Evolutionary conservation across 352 stramenopile genomes (phyloP).

Genomic region (Globisporangium polare): DNA sequence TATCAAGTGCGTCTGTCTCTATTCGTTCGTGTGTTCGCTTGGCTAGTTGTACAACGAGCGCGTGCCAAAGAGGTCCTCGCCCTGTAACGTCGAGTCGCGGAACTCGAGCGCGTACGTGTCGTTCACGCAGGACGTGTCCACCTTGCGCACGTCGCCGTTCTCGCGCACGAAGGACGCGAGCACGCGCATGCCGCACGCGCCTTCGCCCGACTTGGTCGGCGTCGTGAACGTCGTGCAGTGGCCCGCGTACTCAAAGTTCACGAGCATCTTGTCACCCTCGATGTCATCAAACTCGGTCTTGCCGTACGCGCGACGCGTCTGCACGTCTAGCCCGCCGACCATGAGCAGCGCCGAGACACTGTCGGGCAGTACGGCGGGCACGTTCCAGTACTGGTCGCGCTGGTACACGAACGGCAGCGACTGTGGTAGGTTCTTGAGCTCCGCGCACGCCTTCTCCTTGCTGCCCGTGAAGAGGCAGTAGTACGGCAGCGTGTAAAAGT

Average conservation of each 20-base stretch:
- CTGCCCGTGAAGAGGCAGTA: slow-evolving; percentile 77
- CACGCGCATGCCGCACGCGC: slow-evolving; percentile 64
- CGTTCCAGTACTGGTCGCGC: slow-evolving; percentile 70
- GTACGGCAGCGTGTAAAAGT: slow-evolving; percentile 62
- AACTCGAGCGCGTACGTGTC: slow-evolving; percentile 54
- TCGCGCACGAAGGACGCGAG: slow-evolving; percentile 63
- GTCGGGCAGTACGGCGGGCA: slow-evolving; percentile 36
- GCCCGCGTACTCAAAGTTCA: slow-evolving; percentile 63
- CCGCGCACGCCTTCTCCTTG: slow-evolving; percentile 46
- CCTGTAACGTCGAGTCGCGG: slow-evolving; percentile 19
- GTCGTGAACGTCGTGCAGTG: slow-evolving; percentile 84
- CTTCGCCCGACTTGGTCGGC: slow-evolving; percentile 30
- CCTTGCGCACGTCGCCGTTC: slow-evolving; percentile 42
- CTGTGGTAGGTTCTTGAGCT: slow-evolving; percentile 39
- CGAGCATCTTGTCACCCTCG: slow-evolving; percentile 48
- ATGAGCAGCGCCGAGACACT: slow-evolving; percentile 49
- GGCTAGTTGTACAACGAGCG: slow-evolving; percentile 34
- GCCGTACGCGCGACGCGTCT: slow-evolving; percentile 49
- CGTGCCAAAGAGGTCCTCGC: slow-evolving; percentile 37
- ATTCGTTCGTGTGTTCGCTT: not conserved
- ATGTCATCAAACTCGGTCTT: slow-evolving; percentile 47
- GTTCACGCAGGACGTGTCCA: slow-evolving; percentile 68
- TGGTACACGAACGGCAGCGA: slow-evolving; percentile 43
- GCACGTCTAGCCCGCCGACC: slow-evolving; percentile 49
- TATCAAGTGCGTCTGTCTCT: too few relatives aligned